Percentiles rank a stretch among this genome's conserved stretches.
Conservation (phyloP, 805 yeast genomes). For the Nakazawaea ishiwadae region DNA sequence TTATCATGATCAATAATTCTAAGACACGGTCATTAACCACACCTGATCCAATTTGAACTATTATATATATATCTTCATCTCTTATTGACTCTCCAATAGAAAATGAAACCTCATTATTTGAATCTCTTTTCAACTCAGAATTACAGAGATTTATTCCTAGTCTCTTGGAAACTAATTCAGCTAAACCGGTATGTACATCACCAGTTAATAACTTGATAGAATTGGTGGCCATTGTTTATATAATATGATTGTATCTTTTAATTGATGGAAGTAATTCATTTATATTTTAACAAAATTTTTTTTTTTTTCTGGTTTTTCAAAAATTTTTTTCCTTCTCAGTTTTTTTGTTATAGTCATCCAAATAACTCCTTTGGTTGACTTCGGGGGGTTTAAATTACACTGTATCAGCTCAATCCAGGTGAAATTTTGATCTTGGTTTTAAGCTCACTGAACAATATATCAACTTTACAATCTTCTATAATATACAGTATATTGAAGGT, state of each 20-base stretch:
- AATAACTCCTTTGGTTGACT: constrained; percentile 3
- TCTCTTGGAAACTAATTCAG: constrained; percentile 61
- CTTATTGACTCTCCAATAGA: constrained; percentile 78
- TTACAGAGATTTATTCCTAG: constrained; percentile 60
- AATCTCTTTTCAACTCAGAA: constrained; percentile 58
- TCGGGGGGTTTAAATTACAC: background rate
- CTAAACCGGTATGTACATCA: constrained; percentile 63
- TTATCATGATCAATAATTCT: constrained; percentile 73
- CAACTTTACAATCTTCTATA: too few species aligned
- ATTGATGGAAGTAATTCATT: too few species aligned
- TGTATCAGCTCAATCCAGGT: too few species aligned
- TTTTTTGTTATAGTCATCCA: background rate
- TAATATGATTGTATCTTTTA: too few species aligned
- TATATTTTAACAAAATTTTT: constrained; percentile 7
- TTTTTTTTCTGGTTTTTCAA: constrained; percentile 5
- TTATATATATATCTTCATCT: constrained; percentile 78
- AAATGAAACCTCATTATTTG: constrained; percentile 71
- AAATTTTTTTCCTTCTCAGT: constrained; percentile 5
- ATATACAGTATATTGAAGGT: too few species aligned
- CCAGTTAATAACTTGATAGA: constrained; percentile 65
- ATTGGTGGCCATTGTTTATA: constrained; percentile 58
- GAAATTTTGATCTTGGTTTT: too few species aligned
- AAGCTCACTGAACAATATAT: too few species aligned
- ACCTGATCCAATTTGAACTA: constrained; percentile 77
- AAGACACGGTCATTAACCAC: constrained; percentile 70